Evolutionary conservation across 345 rosid genomes (phyloP).

Genomic region (Eucalyptus brandiana): DNA sequence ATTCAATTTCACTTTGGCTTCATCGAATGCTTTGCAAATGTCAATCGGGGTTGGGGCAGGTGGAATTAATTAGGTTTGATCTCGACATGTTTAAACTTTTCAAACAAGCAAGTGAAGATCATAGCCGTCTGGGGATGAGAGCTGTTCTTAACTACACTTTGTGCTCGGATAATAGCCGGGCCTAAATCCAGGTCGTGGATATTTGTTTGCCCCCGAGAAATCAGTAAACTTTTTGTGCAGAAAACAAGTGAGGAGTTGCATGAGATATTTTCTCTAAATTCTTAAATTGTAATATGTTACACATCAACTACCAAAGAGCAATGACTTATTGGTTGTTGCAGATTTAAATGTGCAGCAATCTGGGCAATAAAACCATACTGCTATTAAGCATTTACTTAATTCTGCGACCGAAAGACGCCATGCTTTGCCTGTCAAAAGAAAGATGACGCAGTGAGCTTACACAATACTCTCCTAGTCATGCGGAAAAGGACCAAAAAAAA

Average conservation of each 20-base stretch:
- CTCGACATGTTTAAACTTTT: too few species aligned
- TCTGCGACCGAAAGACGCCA: neutral
- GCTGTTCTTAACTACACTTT: too few species aligned
- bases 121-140: too few species aligned
- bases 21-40: too few species aligned
- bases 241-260: neutral
- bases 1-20: too few species aligned
- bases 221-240: neutral
- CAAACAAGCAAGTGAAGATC: neutral
- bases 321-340: too few species aligned
- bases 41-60: fast-evolving
- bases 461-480: too few species aligned
- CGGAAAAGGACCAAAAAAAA: too few species aligned
- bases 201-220: neutral
- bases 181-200: neutral
- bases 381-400: neutral
- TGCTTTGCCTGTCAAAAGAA: neutral
- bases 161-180: neutral
- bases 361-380: too few species aligned
- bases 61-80: too few species aligned
- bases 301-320: neutral
- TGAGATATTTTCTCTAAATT: too few species aligned
- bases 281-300: neutral
- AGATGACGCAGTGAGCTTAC: neutral
- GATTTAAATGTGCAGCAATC: neutral